Base-by-base conservation (phyloP, 2,329 filamentous ascomycete genomes). In the Claviceps sp. region DNA sequence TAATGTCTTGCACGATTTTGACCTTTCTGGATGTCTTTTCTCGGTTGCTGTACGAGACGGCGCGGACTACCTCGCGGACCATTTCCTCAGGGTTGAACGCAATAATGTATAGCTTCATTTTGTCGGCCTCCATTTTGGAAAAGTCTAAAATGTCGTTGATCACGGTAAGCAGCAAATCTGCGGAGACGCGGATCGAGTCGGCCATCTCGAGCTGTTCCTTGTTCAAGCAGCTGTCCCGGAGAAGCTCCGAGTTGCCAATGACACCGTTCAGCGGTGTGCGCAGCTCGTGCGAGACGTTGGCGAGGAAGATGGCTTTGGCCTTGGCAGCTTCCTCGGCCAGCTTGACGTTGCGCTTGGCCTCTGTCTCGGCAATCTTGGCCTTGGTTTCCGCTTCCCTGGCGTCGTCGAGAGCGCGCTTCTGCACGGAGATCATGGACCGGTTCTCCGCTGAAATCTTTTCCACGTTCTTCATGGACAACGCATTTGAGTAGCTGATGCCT, bases 131-230 rank as follows among this genome's bases (percentile, higher is more conserved):
- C 71, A 93, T 89, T 67, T 95, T 94, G 30, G 89, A 95, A 64
- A 95, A 94, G 67, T 97, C 91, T 4, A 96, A 74, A 50, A 96
- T 95, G 62, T 97, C 91, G 62, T 96, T 96, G 70, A 96, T 96
- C 47, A 96, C 88, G 0, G 89, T 93, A 26, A 96, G 73, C 14
- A 96, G 24, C 1, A 71, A 16, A 93, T 96, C 89, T 0, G 88
- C 89, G 48, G 87, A 94, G 37, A 90, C 78, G 48, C 88, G 81
- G 51, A 94, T 93, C 16, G 88, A 91, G 62, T 94, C 88, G 4
- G 87, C 86, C 74, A 89, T 93, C 58, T 94, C 88, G 37, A 82
- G 75, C 65, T 94, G 87, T 56, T 94, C 87, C 54, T 75, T 77
- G 57, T 85, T 82, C 50, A 94, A 72, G 22, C 78, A 72, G 60